These are phyloP conservation scores for Pythium chondricola DNA, from an alignment of 352 stramenopile genomes.

Conservation along the genomic window DNA sequence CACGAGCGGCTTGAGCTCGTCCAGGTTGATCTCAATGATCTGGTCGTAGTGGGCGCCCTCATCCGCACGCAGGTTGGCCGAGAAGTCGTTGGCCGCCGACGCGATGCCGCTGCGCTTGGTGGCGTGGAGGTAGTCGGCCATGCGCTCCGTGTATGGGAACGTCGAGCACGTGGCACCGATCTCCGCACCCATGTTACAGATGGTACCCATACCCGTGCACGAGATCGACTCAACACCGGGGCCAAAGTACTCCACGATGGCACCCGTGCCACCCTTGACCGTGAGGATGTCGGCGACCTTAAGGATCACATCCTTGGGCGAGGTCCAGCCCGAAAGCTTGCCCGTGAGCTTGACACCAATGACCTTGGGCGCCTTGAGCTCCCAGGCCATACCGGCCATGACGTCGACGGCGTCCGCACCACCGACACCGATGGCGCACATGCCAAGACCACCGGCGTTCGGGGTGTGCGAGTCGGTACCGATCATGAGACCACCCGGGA, in stretches of 20 bases:
- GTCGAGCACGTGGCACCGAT: conserved; percentile 92
- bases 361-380: conserved; percentile 93
- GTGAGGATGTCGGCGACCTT: conserved; percentile 93
- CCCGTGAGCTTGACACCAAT: conserved; percentile 93
- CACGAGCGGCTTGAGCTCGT: conserved; percentile 85
- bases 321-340: conserved; percentile 91
- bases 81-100: conserved; percentile 83
- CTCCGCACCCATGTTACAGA: conserved; percentile 95
- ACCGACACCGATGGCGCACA: conserved; percentile 91
- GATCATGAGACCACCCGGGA: conserved; percentile 93
- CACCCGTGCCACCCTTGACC: conserved; percentile 90
- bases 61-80: conserved; percentile 83
- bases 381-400: conserved; percentile 92
- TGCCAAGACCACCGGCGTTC: conserved; percentile 90
- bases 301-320: conserved; percentile 92
- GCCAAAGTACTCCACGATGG: conserved; percentile 93
- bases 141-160: conserved; percentile 91
- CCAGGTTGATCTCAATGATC: conserved; percentile 92
- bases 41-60: conserved; percentile 90
- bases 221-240: conserved; percentile 91
- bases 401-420: conserved; percentile 91
- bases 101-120: conserved; percentile 87
- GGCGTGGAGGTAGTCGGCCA: conserved; percentile 89
- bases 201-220: conserved; percentile 93
- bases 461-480: conserved; percentile 93